Evolutionary conservation across 139 green algal genomes (phyloP).

Genomic region (Chlorella ohadii): DNA sequence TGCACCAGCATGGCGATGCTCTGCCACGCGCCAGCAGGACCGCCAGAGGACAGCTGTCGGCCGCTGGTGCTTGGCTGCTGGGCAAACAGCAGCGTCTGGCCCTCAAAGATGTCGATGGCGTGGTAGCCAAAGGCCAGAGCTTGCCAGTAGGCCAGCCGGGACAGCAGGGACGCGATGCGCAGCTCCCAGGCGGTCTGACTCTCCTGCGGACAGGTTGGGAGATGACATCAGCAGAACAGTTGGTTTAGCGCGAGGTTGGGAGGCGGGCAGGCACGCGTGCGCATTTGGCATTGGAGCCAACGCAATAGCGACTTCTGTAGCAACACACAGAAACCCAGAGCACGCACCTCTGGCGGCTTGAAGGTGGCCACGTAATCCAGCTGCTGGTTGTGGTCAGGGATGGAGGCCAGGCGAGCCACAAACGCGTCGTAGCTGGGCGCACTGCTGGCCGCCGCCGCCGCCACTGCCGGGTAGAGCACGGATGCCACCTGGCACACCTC

Average conservation of each 20-base stretch:
- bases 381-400: conserved; percentile 55
- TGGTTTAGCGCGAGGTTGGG: neutral
- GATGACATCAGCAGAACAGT: too few species aligned
- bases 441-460: neutral
- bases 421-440: conserved; percentile 42
- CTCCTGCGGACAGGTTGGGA: too few species aligned
- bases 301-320: neutral
- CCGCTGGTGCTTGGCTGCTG: neutral
- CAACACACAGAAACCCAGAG: too few species aligned
- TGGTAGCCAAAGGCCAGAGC: conserved; percentile 47
- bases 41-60: neutral
- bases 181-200: conserved; percentile 28
- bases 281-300: neutral
- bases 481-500: conserved; percentile 43
- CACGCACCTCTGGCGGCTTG: conserved; percentile 35
- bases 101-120: conserved; percentile 49
- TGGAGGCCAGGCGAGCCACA: conserved; percentile 31
- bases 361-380: conserved; percentile 70
- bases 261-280: neutral
- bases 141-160: conserved; percentile 64
- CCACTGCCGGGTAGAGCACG: conserved; percentile 37
- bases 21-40: conserved; percentile 7
- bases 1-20: conserved; percentile 34
- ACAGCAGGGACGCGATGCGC: conserved; percentile 36
- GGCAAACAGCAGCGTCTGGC: conserved; percentile 53